A percentile compares a stretch with the other conserved stretches of the same genome.
phyloP scores from a whole-genome alignment of 1,284 basidiomycete genomes.

The Leccinum ponderosum region DNA sequence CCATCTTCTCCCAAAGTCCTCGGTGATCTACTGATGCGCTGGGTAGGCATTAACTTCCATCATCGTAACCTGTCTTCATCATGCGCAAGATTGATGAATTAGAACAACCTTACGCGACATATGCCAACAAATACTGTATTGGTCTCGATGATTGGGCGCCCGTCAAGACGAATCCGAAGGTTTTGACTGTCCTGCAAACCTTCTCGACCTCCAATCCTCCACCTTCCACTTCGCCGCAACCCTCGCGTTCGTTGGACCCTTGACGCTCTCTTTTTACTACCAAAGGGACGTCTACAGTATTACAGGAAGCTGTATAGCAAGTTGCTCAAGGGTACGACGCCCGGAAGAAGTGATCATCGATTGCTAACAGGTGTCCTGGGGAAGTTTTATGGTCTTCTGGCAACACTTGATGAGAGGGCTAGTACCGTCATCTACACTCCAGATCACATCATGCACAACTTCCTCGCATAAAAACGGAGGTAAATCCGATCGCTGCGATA shows the following conservation, averaged over 20 bases:
- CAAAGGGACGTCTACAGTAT: constrained; percentile 84
- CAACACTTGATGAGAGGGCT: constrained; percentile 63
- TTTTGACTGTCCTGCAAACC: constrained; percentile 67
- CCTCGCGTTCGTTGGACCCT: constrained; percentile 39
- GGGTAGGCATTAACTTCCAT: constrained; percentile 56
- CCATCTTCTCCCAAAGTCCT: constrained; percentile 92
- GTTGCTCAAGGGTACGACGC: constrained; percentile 84
- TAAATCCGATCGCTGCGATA: constrained; percentile 44
- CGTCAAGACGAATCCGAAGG: constrained; percentile 73
- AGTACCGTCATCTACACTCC: constrained; percentile 42
- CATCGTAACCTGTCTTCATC: constrained; percentile 15
- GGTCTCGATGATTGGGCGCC: constrained; percentile 87
- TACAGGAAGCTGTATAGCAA: constrained; percentile 92
- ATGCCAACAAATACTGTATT: constrained; percentile 69
- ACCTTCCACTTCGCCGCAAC: constrained; percentile 44
- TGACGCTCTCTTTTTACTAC: constrained; percentile 86
- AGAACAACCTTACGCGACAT: constrained; percentile 83
- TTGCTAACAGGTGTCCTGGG: constrained; percentile 81
- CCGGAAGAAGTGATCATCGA: constrained; percentile 86
- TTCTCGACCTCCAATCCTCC: constrained; percentile 72
- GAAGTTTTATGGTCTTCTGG: constrained; percentile 76
- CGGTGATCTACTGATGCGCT: constrained; percentile 95
- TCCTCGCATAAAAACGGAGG: constrained; percentile 47
- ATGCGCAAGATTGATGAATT: constrained; percentile 82
- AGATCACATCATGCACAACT: constrained; percentile 22